Base-by-base conservation (phyloP, 2,329 filamentous ascomycete species). In the Fusarium humuli region DNA sequence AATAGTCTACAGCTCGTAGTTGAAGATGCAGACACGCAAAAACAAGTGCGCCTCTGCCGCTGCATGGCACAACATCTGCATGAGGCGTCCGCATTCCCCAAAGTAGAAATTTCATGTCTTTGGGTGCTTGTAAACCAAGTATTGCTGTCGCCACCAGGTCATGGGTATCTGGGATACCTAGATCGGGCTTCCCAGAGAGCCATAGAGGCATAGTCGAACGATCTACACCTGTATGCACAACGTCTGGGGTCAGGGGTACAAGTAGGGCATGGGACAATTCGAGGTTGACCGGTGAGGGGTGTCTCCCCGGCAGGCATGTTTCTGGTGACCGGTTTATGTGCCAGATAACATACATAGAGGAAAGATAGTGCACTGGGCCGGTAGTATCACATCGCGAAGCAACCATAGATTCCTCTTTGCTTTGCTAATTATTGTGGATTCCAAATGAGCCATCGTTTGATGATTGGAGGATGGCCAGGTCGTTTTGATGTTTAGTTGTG, bases 221-320 rank as follows among this genome's bases (percentile, higher is more conserved):
- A 68, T 72, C 65, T 67, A 59, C 61, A 37, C 34, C 50, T 25
- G 29, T 25, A 27, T 29, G 57, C 57, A 32, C 40, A 42, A 44
- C 32, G 41, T 29, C 56, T 54, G 48, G 57, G 61, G 55, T 53
- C 68, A 72, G 69, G 65, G 64, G 67, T 61, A 54, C 16, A 55
- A 41, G 37, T 46, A 61, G 20, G 56, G 57, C 63, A 72, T 72
- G 53, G 48, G 61, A 64, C 61, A 73, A 72, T 55, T 72, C 68
- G 72, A 72, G 48, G 46, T 65, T 63, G 45, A 68, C 71, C 68
- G 68, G 71, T 70, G 69, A 70, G 65, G 61, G 46, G 44, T 37
- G 48, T 22, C 60, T 57, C 41, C 57, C 54, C 59, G 68, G 66
- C 29, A 44, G 57, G 58, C 70, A 73, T 55, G 55, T 47, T 44